Percentiles rank a stretch among this genome's conserved stretches.
Evolutionary conservation across 2,329 filamentous ascomycete genomes (phyloP).

Genomic region (Trematosphaeria pertusa): DNA sequence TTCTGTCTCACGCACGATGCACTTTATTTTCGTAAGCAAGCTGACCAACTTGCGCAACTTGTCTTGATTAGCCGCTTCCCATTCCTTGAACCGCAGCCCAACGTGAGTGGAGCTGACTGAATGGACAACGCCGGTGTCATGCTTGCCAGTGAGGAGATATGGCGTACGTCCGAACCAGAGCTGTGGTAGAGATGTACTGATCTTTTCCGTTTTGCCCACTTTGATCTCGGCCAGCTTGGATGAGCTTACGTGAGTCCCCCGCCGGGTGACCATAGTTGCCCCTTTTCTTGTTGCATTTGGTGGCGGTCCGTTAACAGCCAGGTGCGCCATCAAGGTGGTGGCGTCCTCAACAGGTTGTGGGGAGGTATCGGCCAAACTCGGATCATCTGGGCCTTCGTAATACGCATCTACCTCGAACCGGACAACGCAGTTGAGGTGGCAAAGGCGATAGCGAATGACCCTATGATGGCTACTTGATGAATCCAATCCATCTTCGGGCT

Average conservation of each 20-base stretch:
- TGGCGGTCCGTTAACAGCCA: conserved; percentile 1
- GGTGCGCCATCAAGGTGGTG: conserved; percentile 6
- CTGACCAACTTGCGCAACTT: conserved; percentile 25
- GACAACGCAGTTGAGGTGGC: conserved; percentile 21
- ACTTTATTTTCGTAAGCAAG: conserved; percentile 20
- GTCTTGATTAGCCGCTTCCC: conserved; percentile 23
- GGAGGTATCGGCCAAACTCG: conserved; percentile 5
- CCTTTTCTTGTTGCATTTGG: conserved; percentile 1
- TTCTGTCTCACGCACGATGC: conserved; percentile 1
- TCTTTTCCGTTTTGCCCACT: conserved; percentile 6
- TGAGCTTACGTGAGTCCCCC: conserved; percentile 9
- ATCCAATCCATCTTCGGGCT: conserved; percentile 19
- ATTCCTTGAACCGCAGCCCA: conserved; percentile 12
- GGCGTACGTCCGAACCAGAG: conserved; percentile 32
- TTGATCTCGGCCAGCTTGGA: conserved; percentile 27
- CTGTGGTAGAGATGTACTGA: conserved; percentile 20
- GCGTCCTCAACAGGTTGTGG: conserved; percentile 9
- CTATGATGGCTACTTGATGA: conserved; percentile 25
- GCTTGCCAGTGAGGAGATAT: conserved; percentile 22
- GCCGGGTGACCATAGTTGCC: conserved; percentile 8
- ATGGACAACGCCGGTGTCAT: conserved; percentile 18
- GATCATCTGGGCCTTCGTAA: conserved; percentile 10
- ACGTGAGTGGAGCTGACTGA: conserved; percentile 10
- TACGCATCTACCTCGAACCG: conserved; percentile 31
- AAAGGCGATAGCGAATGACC: conserved; percentile 25